Base-by-base conservation (phyloP, 2,329 filamentous ascomycete species). In the Colletotrichum acutatum region DNA sequence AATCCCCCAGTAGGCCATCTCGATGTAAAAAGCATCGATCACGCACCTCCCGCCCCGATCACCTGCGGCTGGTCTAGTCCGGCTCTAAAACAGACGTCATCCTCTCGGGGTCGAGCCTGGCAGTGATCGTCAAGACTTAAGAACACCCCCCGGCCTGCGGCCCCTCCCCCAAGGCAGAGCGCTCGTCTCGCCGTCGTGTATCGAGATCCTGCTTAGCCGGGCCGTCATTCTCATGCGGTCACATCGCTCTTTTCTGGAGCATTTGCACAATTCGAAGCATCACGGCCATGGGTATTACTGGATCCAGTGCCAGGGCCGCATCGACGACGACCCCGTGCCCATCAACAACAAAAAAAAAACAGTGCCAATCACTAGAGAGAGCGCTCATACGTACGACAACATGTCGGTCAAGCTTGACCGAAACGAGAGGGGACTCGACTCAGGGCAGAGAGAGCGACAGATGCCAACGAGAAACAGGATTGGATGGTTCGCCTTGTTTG, bases 1-100 rank as follows among this genome's bases (percentile, higher is more conserved):
- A 67, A 71, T 61, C 53, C 53, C 62, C 53, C 28, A 9, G 1
- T 34, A 0, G 14, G 28, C 30, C 32, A 72, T 70, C 70, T 70
- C 66, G 70, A 72, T 65, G 66, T 7, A 26, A 49, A 60, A 70
- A 70, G 61, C 61, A 28, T 67, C 71, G 71, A 74, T 74, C 68
- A 67, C 68, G 34, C 71, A 74, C 57, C 52, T 58, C 56, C 61
- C 54, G 53, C 34, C 61, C 71, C 71, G 68, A 74, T 74, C 68
- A 72, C 68, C 59, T 42, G 66, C 60, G 66, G 54, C 19, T 60
- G 54, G 60, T 56, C 60, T 70, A 72, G 66, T 72, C 26, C 60
- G 70, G 59, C 58, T 56, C 60, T 65, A 60, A 63, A 70, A 65
- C 66, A 70, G 54, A 72, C 70, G 66, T 72, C 70, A 72, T 70